A percentile compares a stretch with the other conserved stretches of the same genome.
Conservation (phyloP, 768 basidiomycete genomes). For the Phlebiopsis flavidoalba region DNA sequence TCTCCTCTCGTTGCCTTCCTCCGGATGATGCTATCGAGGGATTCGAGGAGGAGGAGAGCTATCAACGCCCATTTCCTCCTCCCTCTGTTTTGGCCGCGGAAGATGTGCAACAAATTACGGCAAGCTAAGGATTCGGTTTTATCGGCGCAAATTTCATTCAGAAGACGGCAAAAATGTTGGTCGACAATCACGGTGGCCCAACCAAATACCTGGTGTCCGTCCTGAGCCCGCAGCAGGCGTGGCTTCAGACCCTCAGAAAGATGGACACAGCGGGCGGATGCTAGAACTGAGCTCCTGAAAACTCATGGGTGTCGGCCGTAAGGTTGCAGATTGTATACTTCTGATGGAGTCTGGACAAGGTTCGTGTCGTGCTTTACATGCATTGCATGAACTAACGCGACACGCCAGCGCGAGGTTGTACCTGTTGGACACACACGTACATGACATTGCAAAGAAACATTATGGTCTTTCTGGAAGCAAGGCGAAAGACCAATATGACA, state of each 20-base stretch:
- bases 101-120: conserved; percentile 63
- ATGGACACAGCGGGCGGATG: conserved; percentile 45
- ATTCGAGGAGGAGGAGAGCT: conserved; percentile 27
- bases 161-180: conserved; percentile 73
- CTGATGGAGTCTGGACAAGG: conserved; percentile 93
- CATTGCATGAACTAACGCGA: neutral
- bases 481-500: conserved; percentile 59
- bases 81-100: conserved; percentile 62
- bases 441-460: conserved; percentile 80
- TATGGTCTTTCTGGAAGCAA: conserved; percentile 57
- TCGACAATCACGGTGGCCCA: conserved; percentile 43
- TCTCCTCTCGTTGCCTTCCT: conserved; percentile 46
- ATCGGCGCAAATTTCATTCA: conserved; percentile 90
- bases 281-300: conserved; percentile 72
- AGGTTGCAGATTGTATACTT: conserved; percentile 93
- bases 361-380: conserved; percentile 25
- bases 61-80: conserved; percentile 84
- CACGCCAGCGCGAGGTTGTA: conserved; percentile 66
- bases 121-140: conserved; percentile 88
- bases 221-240: conserved; percentile 51
- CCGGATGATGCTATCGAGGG: conserved; percentile 12
- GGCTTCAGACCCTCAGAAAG: conserved; percentile 51
- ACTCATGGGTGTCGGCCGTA: conserved; percentile 89
- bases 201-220: neutral
- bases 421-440: conserved; percentile 96